Evolutionary conservation across 805 yeast species (phyloP).

Genomic region (Dipodascus geniculatus): DNA sequence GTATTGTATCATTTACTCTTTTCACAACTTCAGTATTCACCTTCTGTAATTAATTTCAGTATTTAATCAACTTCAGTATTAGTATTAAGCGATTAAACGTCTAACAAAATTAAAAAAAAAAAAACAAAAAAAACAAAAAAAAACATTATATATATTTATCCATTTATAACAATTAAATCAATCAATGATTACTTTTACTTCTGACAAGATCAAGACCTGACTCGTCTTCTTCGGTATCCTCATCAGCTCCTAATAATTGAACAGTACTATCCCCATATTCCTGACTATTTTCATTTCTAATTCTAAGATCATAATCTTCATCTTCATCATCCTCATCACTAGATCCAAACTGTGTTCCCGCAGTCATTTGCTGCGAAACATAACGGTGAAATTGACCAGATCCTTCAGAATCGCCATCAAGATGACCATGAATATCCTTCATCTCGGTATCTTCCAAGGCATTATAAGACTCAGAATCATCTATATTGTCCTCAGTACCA

Average conservation of each 20-base stretch:
- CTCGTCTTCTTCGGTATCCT: conserved; percentile 10
- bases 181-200: neutral
- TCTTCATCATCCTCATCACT: conserved; percentile 51
- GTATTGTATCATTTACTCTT: no score
- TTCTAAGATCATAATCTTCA: conserved; percentile 20
- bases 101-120: neutral
- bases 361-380: conserved; percentile 64
- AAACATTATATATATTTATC: neutral
- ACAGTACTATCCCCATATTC: neutral
- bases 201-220: neutral
- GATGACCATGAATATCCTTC: conserved; percentile 16
- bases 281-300: conserved; percentile 3
- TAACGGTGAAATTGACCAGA: conserved; percentile 55
- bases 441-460: conserved; percentile 11
- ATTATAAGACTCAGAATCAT: conserved; percentile 11
- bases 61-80: neutral
- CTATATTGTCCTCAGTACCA: conserved; percentile 23
- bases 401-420: conserved; percentile 21
- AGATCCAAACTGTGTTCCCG: conserved; percentile 38
- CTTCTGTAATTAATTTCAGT: neutral
- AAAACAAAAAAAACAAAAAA: neutral
- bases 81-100: neutral
- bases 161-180: neutral
- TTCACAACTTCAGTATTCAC: no score
- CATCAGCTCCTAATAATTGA: conserved; percentile 1